Evolutionary conservation across 1,284 basidiomycete species (phyloP).

Genomic region (Rhodotorula sp.): DNA sequence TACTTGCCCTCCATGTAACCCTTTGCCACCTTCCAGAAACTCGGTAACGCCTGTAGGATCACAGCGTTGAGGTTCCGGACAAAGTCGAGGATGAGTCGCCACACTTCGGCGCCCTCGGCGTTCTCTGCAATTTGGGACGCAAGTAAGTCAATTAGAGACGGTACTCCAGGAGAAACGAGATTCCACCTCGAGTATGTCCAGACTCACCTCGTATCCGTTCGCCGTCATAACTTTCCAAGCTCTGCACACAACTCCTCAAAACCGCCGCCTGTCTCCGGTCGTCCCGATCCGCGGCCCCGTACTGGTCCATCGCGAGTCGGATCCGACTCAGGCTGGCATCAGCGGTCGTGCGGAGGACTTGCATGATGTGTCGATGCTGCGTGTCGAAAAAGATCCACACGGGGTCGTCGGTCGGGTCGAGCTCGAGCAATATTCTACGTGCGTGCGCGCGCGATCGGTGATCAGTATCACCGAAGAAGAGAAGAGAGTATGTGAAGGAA

Average conservation of each 20-base stretch:
- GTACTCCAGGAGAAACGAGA: background rate
- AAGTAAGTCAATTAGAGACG: no score
- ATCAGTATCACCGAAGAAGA: background rate
- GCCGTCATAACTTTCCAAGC: slow-evolving; percentile 32
- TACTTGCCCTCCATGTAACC: slow-evolving; percentile 88
- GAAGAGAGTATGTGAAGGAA: background rate
- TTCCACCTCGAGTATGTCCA: fast-evolving
- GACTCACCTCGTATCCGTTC: slow-evolving; percentile 28
- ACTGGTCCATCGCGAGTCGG: slow-evolving; percentile 38
- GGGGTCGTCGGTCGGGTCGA: slow-evolving; percentile 77
- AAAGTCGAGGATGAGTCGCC: slow-evolving; percentile 72
- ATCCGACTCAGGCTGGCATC: slow-evolving; percentile 57
- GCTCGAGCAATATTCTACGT: slow-evolving; percentile 73
- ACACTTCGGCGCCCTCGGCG: slow-evolving; percentile 67
- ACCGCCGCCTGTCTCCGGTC: slow-evolving; percentile 28
- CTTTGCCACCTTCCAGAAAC: slow-evolving; percentile 90
- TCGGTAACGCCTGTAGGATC: slow-evolving; percentile 65
- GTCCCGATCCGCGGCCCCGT: slow-evolving; percentile 21
- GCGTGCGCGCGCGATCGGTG: no score
- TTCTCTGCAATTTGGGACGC: slow-evolving; percentile 52
- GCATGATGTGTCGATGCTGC: slow-evolving; percentile 81
- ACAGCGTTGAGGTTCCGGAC: slow-evolving; percentile 56
- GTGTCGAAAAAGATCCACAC: slow-evolving; percentile 92
- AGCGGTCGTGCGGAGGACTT: slow-evolving; percentile 70
- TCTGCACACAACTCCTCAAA: slow-evolving; percentile 20